Base-by-base conservation (phyloP, 495 filamentous ascomycete species). In the Podospora conica region DNA sequence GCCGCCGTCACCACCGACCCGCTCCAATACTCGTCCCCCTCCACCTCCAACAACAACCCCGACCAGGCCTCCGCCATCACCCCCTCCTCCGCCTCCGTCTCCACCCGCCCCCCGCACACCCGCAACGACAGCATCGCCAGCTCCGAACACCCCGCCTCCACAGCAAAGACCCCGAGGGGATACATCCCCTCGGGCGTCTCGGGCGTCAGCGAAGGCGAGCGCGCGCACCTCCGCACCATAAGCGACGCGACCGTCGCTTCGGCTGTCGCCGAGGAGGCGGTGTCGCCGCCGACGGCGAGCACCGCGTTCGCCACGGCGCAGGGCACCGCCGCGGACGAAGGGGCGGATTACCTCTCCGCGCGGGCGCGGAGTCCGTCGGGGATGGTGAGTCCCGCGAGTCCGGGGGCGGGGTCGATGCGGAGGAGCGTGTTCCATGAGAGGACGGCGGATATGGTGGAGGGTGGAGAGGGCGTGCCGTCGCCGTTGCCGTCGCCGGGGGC, bases 221-320 rank as follows among this genome's bases (percentile, higher is more conserved):
- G 69, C 9, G 70, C 76, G 2, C 82, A 85, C 62, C 69, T 83
- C n/a, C 71, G 82, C 0, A 78, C 81, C 23, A 76, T 80, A 29
- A 80, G 78, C 70, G 80, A 81, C 58, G 73, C 74, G 3, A 81
- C 76, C 24, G 77, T 82, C 65, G 80, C 80, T 1, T 66, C 70
- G 0, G 66, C 69, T 11, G 55, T 11, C 18, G 18, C n/a, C 61
- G 29, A 25, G 21, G 18, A 27, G 55, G 58, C 22, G n/a, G 53
- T 27, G n/a, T 29, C 23, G 4, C 18, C 48, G 48, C 48, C 53
- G 40, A 74, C 70, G 48, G 73, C 75, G 55, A 73, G 75, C 0
- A 74, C 71, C 12, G 72, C 62, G 11, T 48, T 48, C n/a, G 40
- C n/a, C 15, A 48, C 40, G 5, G 40, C 40, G 40, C 40, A 48